Conservation (phyloP, 192 early-diverging fungal species). For the Rhizoclosmatium sp. region DNA sequence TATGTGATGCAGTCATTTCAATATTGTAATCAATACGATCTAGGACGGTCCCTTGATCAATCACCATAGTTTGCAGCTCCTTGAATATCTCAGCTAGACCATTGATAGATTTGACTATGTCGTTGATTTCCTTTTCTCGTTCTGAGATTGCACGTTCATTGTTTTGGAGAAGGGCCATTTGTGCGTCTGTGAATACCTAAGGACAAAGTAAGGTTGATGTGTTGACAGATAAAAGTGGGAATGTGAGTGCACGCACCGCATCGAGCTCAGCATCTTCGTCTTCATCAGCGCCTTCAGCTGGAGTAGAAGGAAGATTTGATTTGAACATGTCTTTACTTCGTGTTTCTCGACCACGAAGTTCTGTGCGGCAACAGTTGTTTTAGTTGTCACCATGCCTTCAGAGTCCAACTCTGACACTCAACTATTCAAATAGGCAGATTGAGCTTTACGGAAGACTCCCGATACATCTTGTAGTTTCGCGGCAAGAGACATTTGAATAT, state of each 20-base stretch:
- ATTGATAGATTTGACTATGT: conserved; percentile 91
- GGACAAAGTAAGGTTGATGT: background rate
- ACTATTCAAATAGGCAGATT: conserved; percentile 88
- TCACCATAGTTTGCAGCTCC: conserved; percentile 94
- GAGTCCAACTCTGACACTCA: conserved; percentile 40
- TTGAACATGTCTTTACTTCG: conserved; percentile 49
- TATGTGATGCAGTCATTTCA: conserved; percentile 79
- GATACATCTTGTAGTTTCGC: conserved; percentile 89
- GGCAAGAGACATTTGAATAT: conserved; percentile 91
- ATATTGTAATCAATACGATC: conserved; percentile 99
- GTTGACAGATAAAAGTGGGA: background rate
- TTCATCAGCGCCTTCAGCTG: conserved; percentile 13
- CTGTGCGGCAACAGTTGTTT: conserved; percentile 25
- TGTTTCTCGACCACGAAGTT: conserved; percentile 51
- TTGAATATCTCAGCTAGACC: conserved; percentile 90
- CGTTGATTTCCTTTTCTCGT: conserved; percentile 90
- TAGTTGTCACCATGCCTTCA: too few species aligned
- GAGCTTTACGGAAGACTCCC: conserved; percentile 81
- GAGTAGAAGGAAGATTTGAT: conserved; percentile 28
- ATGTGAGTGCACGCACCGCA: conserved; percentile 42
- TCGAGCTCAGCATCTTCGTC: conserved; percentile 52
- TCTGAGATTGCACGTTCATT: conserved; percentile 81
- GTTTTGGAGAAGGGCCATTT: conserved; percentile 76
- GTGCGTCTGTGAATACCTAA: conserved; percentile 87
- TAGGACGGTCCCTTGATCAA: conserved; percentile 96